Evolutionary conservation across 2,329 filamentous ascomycete species (phyloP).

Genomic region (Neofusicoccum cordaticola): DNA sequence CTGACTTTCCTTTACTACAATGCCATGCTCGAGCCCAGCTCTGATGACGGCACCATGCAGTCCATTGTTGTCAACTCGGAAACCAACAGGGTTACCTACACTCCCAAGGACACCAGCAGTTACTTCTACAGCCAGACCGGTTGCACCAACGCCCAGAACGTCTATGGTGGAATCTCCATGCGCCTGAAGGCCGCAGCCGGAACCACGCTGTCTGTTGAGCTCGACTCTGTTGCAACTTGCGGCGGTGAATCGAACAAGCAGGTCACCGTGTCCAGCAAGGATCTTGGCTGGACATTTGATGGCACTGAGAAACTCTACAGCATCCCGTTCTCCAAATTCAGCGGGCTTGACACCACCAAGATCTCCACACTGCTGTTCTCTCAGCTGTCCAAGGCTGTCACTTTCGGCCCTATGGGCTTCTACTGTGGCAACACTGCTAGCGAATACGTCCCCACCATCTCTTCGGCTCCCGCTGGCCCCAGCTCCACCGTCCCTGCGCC

Average conservation of each 20-base stretch:
- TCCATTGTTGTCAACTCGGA: conserved; percentile 50
- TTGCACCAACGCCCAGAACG: conserved; percentile 51
- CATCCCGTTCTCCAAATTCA: conserved; percentile 55
- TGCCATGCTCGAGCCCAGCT: conserved; percentile 53
- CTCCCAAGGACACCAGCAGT: conserved; percentile 47
- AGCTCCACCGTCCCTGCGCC: conserved; percentile 52
- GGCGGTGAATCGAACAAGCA: conserved; percentile 38
- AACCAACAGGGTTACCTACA: conserved; percentile 51
- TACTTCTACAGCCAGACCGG: conserved; percentile 60
- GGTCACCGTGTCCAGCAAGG: conserved; percentile 41
- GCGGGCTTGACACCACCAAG: conserved; percentile 51
- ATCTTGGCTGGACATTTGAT: conserved; percentile 61
- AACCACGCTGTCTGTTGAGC: conserved; percentile 51
- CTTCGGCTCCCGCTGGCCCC: conserved; percentile 41
- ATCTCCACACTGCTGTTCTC: conserved; percentile 53
- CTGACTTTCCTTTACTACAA: conserved; percentile 62
- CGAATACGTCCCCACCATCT: conserved; percentile 50
- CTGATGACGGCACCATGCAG: conserved; percentile 57
- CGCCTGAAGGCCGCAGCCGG: conserved; percentile 54
- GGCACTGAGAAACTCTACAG: conserved; percentile 59
- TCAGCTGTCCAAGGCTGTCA: conserved; percentile 46
- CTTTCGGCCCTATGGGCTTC: conserved; percentile 56
- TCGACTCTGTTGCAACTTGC: conserved; percentile 50
- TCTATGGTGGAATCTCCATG: conserved; percentile 56
- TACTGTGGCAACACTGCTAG: conserved; percentile 54